Conservation (phyloP, 1,139 yeast species). For the Williopsis jadinii region DNA sequence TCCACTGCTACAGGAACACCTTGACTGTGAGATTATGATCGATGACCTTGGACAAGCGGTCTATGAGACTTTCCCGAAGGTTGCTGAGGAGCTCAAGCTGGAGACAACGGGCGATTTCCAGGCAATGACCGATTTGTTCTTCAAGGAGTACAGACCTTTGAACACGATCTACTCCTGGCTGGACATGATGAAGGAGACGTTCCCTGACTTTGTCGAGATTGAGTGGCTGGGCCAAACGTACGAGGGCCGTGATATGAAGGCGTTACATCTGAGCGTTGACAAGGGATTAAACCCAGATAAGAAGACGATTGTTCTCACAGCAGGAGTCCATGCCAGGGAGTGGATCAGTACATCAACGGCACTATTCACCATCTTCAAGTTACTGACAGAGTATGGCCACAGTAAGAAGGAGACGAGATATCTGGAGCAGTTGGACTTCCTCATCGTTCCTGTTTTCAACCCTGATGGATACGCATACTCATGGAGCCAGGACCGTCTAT, state of each 20-base stretch:
- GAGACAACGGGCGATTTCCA: slow-evolving; percentile 7
- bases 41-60: slow-evolving; percentile 51
- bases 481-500: slow-evolving; percentile 73
- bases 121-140: slow-evolving; percentile 37
- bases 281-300: slow-evolving; percentile 41
- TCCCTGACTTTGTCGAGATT: slow-evolving; percentile 50
- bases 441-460: slow-evolving; percentile 75
- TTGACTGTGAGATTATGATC: slow-evolving; percentile 32
- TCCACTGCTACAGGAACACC: slow-evolving; percentile 5
- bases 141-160: slow-evolving; percentile 63
- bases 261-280: slow-evolving; percentile 53
- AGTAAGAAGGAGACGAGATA: slow-evolving; percentile 32
- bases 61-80: slow-evolving; percentile 44
- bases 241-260: slow-evolving; percentile 66
- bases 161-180: slow-evolving; percentile 70
- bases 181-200: slow-evolving; percentile 45
- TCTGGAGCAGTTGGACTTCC: slow-evolving; percentile 52
- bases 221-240: slow-evolving; percentile 69
- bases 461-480: slow-evolving; percentile 89
- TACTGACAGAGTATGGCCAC: slow-evolving; percentile 45
- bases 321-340: slow-evolving; percentile 87
- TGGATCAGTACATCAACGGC: slow-evolving; percentile 78
- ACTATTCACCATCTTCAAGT: slow-evolving; percentile 50
- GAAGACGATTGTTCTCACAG: slow-evolving; percentile 70
- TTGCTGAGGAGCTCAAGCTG: slow-evolving; percentile 6